A percentile compares a stretch with the other conserved stretches of the same genome.
phyloP scores from a whole-genome alignment of 2,329 filamentous ascomycete species.

The Scedosporium aurantiacum region DNA sequence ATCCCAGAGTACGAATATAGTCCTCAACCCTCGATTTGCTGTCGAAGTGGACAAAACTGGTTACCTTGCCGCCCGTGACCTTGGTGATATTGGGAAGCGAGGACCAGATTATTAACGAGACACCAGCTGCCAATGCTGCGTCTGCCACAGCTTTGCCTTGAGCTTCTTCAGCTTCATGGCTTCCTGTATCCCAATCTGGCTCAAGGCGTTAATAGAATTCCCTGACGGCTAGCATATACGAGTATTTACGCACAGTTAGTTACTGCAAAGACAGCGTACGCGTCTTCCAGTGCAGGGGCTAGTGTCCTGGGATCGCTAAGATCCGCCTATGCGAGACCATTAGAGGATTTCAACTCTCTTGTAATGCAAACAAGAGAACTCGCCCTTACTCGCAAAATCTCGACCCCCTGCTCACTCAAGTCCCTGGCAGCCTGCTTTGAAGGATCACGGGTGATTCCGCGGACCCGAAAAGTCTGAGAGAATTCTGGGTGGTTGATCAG shows the following conservation, averaged over 20 bases:
- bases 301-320: background rate
- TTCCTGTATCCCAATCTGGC: slow-evolving; percentile 26
- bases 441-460: slow-evolving; percentile 37
- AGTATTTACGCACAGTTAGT: background rate
- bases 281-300: background rate
- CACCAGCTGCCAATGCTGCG: slow-evolving; percentile 23
- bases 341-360: background rate
- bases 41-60: slow-evolving; percentile 33
- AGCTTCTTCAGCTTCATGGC: slow-evolving; percentile 21
- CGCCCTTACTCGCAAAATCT: slow-evolving; percentile 16
- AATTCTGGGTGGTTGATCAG: slow-evolving; percentile 33
- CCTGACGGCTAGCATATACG: too few relatives aligned
- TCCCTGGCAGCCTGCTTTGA: slow-evolving; percentile 20
- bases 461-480: slow-evolving; percentile 33
- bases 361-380: background rate
- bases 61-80: slow-evolving; percentile 23
- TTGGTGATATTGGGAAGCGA: slow-evolving; percentile 22
- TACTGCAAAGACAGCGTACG: background rate
- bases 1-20: slow-evolving; percentile 36
- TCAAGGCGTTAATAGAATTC: slow-evolving; percentile 15
- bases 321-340: background rate
- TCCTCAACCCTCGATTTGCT: slow-evolving; percentile 38
- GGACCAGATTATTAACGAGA: slow-evolving; percentile 29
- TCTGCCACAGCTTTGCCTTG: slow-evolving; percentile 30
- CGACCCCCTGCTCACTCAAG: slow-evolving; percentile 17